Evolutionary conservation across 805 yeast species (phyloP).

Genomic region (Starmerella floricola): DNA sequence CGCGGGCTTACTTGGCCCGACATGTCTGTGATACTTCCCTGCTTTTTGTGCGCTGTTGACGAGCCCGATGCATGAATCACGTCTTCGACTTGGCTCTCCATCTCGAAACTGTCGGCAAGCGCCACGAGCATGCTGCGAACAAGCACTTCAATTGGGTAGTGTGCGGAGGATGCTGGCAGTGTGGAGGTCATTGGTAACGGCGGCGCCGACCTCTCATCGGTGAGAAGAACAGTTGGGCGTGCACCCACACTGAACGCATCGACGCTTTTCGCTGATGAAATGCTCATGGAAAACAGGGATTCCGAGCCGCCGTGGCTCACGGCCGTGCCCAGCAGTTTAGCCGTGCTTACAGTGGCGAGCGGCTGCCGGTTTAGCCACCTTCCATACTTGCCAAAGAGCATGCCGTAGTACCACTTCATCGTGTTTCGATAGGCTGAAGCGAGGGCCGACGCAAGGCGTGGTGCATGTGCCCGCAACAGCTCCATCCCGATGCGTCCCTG

Average conservation of each 20-base stretch:
- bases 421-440: constrained; percentile 73
- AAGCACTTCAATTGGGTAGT: constrained; percentile 17
- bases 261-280: constrained; percentile 3
- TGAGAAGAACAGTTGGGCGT: constrained; percentile 18
- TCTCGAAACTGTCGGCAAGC: constrained; percentile 15
- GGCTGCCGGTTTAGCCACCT: constrained; percentile 22
- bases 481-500: constrained; percentile 48
- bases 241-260: constrained; percentile 21
- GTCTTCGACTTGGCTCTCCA: constrained; percentile 11
- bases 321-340: constrained; percentile 12
- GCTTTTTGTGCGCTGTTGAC: no score
- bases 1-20: no score
- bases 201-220: constrained; percentile 4
- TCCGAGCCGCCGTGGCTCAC: background rate
- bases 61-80: background rate
- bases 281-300: constrained; percentile 2
- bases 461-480: constrained; percentile 45
- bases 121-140: constrained; percentile 16
- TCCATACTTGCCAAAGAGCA: constrained; percentile 44
- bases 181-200: constrained; percentile 15
- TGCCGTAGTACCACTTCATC: constrained; percentile 84
- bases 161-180: constrained; percentile 6
- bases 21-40: no score
- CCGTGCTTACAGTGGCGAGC: constrained; percentile 2
- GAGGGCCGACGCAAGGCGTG: constrained; percentile 57